phyloP scores from a whole-genome alignment of 2,329 filamentous ascomycete species.

The Septoria petroselini region DNA sequence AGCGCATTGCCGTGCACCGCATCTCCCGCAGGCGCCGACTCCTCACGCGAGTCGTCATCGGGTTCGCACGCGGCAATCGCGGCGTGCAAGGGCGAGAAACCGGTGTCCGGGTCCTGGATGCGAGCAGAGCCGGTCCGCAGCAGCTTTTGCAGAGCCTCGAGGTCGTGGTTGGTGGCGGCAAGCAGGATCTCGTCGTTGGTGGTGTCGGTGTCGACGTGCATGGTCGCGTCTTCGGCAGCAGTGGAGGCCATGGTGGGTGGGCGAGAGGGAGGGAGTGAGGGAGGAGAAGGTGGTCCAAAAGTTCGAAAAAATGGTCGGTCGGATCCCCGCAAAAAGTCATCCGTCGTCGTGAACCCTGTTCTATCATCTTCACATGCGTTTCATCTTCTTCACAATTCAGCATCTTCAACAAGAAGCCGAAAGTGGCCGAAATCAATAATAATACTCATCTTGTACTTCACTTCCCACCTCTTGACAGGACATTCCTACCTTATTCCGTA shows the following conservation, averaged over 20 bases:
- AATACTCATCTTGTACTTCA: too few relatives aligned
- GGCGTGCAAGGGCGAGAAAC: constrained; percentile 83
- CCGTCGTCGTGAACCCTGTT: too few relatives aligned
- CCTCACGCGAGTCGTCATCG: constrained; percentile 39
- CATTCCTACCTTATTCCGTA: too few relatives aligned
- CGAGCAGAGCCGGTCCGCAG: constrained; percentile 65
- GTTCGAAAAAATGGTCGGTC: too few relatives aligned
- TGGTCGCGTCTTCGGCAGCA: constrained; percentile 21
- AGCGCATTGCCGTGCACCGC: constrained; percentile 36
- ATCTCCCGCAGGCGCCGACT: constrained; percentile 35
- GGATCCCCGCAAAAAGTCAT: too few relatives aligned
- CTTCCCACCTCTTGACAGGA: too few relatives aligned
- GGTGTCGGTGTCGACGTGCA: constrained; percentile 44
- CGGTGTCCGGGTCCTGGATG: constrained; percentile 78
- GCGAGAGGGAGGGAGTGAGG: too few relatives aligned
- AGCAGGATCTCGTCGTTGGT: constrained; percentile 60
- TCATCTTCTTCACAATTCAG: too few relatives aligned
- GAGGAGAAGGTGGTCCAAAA: too few relatives aligned
- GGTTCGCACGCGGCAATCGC: constrained; percentile 66
- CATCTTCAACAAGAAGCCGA: too few relatives aligned
- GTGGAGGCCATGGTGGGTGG: constrained; percentile 3
- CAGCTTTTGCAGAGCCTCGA: constrained; percentile 64
- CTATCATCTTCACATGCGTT: too few relatives aligned
- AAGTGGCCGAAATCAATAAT: too few relatives aligned
- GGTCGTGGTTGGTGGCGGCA: constrained; percentile 65